Evolutionary conservation across 768 basidiomycete genomes (phyloP).

Genomic region (Agaricus blazei): DNA sequence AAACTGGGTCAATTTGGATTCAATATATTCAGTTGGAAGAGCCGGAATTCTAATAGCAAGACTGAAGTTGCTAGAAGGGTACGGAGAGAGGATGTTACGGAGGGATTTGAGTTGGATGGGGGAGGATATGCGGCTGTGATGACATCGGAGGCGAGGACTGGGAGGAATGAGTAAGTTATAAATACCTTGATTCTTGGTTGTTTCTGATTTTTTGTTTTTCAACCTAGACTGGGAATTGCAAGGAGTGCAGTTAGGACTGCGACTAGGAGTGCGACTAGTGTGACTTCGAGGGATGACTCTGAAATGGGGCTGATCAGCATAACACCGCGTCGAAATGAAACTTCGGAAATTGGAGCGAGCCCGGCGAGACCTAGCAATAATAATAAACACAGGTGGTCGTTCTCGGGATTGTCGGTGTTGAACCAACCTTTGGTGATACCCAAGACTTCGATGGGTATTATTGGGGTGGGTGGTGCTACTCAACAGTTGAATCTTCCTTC

Average conservation of each 20-base stretch:
- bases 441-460: background rate
- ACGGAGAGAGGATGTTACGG: background rate
- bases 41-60: background rate
- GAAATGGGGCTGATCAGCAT: background rate
- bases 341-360: background rate
- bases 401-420: conserved; percentile 2
- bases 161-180: background rate
- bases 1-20: background rate
- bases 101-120: background rate
- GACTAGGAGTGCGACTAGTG: background rate
- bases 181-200: too few species aligned
- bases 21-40: background rate
- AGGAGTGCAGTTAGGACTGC: background rate
- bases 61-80: background rate
- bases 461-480: background rate
- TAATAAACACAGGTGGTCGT: background rate
- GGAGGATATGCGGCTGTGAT: conserved; percentile 2
- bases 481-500: background rate
- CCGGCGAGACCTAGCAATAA: background rate
- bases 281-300: background rate
- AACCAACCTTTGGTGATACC: conserved; percentile 3
- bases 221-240: background rate
- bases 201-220: background rate
- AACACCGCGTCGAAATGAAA: background rate
- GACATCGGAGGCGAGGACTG: background rate